phyloP scores from a whole-genome alignment of 371 early-diverging fungal genomes.

The Blakeslea trispora region DNA sequence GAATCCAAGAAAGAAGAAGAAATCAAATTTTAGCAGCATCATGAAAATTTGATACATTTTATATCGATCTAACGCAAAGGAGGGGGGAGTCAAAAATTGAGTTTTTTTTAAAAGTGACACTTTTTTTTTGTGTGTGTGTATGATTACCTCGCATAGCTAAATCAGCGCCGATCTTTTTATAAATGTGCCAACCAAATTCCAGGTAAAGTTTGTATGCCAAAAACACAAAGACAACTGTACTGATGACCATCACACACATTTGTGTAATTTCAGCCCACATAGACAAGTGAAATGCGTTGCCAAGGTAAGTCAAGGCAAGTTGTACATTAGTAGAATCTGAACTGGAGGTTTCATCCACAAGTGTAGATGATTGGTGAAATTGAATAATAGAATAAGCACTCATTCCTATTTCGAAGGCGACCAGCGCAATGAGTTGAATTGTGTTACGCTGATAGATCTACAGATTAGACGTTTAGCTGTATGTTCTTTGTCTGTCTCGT shows the following conservation, averaged over 20 bases:
- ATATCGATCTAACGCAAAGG: constrained; percentile 79
- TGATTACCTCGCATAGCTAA: constrained; percentile 78
- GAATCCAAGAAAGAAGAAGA: constrained; percentile 87
- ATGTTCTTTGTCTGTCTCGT: background rate
- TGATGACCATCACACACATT: constrained; percentile 44
- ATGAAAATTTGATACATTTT: constrained; percentile 86
- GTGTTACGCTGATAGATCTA: constrained; percentile 54
- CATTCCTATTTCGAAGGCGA: constrained; percentile 51
- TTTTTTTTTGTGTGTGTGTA: no score
- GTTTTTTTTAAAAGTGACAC: no score
- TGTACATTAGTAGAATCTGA: background rate
- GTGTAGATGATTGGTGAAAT: constrained; percentile 48
- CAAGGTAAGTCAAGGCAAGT: constrained; percentile 23
- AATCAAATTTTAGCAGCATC: constrained; percentile 84
- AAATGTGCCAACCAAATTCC: constrained; percentile 81
- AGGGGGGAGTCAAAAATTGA: no score
- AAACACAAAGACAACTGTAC: constrained; percentile 36
- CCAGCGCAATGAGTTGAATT: constrained; percentile 52
- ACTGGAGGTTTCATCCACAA: constrained; percentile 23
- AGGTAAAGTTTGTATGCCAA: constrained; percentile 50
- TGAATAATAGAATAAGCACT: constrained; percentile 51
- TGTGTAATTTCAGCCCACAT: constrained; percentile 54
- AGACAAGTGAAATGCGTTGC: constrained; percentile 34
- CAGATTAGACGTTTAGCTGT: background rate
- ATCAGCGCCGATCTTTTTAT: constrained; percentile 91